Evolutionary conservation across 352 stramenopile species (phyloP).

Genomic region (Pythium plurisporium): DNA sequence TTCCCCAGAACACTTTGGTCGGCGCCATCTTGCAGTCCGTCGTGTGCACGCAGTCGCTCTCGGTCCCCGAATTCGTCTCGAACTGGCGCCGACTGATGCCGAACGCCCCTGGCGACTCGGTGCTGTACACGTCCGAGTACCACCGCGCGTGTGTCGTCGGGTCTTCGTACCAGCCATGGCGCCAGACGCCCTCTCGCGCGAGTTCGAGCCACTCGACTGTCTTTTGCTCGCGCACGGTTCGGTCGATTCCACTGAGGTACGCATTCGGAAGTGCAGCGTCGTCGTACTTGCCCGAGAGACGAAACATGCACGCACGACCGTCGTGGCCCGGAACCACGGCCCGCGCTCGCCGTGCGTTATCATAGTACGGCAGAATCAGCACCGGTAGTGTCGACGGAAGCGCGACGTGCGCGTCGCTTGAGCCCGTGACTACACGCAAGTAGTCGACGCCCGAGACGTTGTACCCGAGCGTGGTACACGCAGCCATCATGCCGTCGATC

Average conservation of each 20-base stretch:
- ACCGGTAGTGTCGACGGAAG: slow-evolving; percentile 34
- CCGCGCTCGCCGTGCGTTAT: slow-evolving; percentile 25
- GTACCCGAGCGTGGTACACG: slow-evolving; percentile 20
- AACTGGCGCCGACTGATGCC: slow-evolving; percentile 34
- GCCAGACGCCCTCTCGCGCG: slow-evolving; percentile 22
- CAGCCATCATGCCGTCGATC: slow-evolving; percentile 8
- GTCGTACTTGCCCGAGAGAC: slow-evolving; percentile 30
- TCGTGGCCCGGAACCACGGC: slow-evolving; percentile 31
- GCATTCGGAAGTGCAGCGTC: slow-evolving; percentile 14
- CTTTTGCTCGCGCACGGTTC: slow-evolving; percentile 23
- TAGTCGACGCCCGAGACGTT: slow-evolving; percentile 22
- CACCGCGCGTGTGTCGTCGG: slow-evolving; percentile 3
- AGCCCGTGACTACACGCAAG: slow-evolving; percentile 18
- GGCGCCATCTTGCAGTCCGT: background rate
- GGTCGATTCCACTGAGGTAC: slow-evolving; percentile 21
- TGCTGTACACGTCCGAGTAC: slow-evolving; percentile 36
- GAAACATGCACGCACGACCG: slow-evolving; percentile 40
- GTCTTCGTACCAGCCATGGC: slow-evolving; percentile 42
- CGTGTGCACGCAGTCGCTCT: slow-evolving; percentile 28
- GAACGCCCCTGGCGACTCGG: slow-evolving; percentile 9
- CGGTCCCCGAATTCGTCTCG: slow-evolving; percentile 21
- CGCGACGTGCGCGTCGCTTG: slow-evolving; percentile 13
- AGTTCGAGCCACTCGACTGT: slow-evolving; percentile 35
- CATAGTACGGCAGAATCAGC: slow-evolving; percentile 43
- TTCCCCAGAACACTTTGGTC: slow-evolving; percentile 12